A percentile compares a stretch with the other conserved stretches of the same genome.
These are phyloP conservation scores for Zasmidium cellare DNA, from an alignment of 2,329 filamentous ascomycete species.

Conservation along the genomic window DNA sequence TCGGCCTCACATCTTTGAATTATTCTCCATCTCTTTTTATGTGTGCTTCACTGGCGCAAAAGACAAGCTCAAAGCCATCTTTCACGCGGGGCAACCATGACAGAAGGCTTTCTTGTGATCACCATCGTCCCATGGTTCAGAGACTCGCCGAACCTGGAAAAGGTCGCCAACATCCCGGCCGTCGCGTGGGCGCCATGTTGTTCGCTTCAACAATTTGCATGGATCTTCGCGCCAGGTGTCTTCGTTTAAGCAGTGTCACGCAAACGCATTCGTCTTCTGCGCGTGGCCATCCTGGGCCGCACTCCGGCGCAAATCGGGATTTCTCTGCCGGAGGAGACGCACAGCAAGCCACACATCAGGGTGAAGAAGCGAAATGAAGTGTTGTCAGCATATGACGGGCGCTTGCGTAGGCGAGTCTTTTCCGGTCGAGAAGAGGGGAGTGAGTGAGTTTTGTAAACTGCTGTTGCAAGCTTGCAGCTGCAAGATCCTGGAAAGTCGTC, in stretches of 20 bases:
- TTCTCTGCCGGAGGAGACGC: background rate
- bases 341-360: background rate
- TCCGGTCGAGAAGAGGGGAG: background rate
- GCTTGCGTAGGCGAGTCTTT: background rate
- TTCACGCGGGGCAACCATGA: background rate
- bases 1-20: background rate
- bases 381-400: background rate
- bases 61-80: background rate
- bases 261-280: background rate
- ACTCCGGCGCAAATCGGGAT: background rate
- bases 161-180: background rate
- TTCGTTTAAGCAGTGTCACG: background rate
- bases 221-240: background rate
- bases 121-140: background rate
- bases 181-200: conserved; percentile 11
- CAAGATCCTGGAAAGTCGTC: background rate
- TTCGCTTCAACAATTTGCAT: conserved; percentile 1
- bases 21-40: background rate
- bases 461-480: background rate
- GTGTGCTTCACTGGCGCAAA: background rate
- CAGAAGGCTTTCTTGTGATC: conserved; percentile 2
- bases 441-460: background rate
- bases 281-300: background rate
- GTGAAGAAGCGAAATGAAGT: background rate
- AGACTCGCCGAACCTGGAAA: conserved; percentile 7